Evolutionary conservation across 2,329 filamentous ascomycete genomes (phyloP).

Genomic region (Escovopsis sp.): DNA sequence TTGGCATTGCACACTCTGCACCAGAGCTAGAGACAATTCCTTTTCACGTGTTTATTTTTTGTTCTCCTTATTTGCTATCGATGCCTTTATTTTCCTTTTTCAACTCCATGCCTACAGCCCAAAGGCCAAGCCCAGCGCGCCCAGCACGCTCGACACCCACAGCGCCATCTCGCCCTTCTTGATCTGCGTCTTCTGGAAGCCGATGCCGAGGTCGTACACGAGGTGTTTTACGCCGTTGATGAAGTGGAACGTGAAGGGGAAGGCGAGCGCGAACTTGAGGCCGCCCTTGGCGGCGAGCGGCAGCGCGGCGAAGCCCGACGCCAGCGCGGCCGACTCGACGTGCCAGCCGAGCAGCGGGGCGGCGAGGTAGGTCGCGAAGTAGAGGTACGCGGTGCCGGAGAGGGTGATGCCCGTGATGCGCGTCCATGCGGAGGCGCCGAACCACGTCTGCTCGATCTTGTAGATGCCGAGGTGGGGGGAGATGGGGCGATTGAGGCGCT

Average conservation of each 20-base stretch:
- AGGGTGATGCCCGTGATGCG: constrained; percentile 70
- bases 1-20: no score
- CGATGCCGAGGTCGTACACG: constrained; percentile 35
- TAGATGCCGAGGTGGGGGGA: constrained; percentile 80
- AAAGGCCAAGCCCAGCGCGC: constrained; percentile 32
- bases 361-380: constrained; percentile 65
- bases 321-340: constrained; percentile 44
- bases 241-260: constrained; percentile 45
- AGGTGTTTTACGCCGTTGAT: constrained; percentile 42
- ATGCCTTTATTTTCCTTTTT: background rate
- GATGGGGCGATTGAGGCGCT: constrained; percentile 70
- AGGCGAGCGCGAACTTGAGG: constrained; percentile 40
- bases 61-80: background rate
- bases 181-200: constrained; percentile 35
- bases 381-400: constrained; percentile 63
- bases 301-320: constrained; percentile 43
- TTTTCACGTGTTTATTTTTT: background rate
- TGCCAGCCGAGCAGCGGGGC: constrained; percentile 58
- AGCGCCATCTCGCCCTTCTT: constrained; percentile 31
- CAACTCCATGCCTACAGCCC: constrained; percentile 22
- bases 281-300: constrained; percentile 44
- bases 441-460: constrained; percentile 74
- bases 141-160: constrained; percentile 30
- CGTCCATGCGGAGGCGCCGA: constrained; percentile 55
- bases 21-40: no score